phyloP scores from a whole-genome alignment of 192 early-diverging fungal genomes.

The Rhizophagus clarus region DNA sequence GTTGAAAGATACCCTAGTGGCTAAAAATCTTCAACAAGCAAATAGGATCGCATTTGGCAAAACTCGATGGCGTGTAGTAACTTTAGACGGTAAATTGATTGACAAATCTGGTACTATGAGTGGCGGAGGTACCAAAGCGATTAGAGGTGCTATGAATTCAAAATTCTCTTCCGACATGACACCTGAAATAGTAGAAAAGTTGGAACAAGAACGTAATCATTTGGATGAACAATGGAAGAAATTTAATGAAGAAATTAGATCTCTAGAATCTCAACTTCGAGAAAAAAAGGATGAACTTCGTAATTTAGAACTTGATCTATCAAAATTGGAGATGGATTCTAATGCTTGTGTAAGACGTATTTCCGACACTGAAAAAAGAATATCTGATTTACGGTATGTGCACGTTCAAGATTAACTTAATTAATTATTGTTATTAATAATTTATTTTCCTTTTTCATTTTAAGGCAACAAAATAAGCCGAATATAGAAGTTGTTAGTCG shows the following conservation, averaged over 20 bases:
- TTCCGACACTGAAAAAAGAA: conserved; percentile 66
- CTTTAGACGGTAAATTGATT: conserved; percentile 88
- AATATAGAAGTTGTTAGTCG: conserved; percentile 55
- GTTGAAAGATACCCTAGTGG: conserved; percentile 86
- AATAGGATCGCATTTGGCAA: conserved; percentile 86
- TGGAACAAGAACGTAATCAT: conserved; percentile 62
- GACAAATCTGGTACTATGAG: conserved; percentile 92
- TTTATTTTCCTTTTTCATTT: background rate
- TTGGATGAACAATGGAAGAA: conserved; percentile 57
- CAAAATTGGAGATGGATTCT: conserved; percentile 77
- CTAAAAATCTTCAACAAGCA: conserved; percentile 78
- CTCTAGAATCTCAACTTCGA: conserved; percentile 50
- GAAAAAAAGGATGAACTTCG: conserved; percentile 56
- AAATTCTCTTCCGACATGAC: conserved; percentile 62
- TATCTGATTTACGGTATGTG: conserved; percentile 56
- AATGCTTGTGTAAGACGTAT: conserved; percentile 66
- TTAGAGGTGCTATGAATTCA: conserved; percentile 89
- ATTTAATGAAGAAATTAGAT: conserved; percentile 44
- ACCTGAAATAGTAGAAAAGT: conserved; percentile 52
- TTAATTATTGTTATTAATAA: background rate
- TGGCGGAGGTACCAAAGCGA: conserved; percentile 79
- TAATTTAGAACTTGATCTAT: conserved; percentile 59
- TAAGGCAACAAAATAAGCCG: conserved; percentile 52
- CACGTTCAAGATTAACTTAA: too few relatives aligned
- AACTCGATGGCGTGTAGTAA: conserved; percentile 89